Conservation (phyloP, 306 rosid species). For the Gastrolobium bilobum region DNA sequence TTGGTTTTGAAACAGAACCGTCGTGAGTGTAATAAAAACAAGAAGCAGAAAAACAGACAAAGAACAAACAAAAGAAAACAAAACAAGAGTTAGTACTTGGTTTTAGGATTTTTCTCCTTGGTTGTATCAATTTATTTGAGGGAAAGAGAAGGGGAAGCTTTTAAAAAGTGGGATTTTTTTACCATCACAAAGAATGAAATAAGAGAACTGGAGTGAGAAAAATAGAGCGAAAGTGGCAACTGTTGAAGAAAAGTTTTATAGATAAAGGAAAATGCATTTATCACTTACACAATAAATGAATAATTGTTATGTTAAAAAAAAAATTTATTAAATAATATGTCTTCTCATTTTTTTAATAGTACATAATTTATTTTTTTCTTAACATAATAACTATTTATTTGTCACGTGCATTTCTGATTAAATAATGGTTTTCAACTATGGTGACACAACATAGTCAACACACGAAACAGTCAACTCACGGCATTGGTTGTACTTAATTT, state of each 20-base stretch:
- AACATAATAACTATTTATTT: too few relatives aligned
- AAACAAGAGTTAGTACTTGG: not conserved
- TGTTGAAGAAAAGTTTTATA: too few relatives aligned
- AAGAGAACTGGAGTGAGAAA: not conserved
- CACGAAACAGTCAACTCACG: not conserved
- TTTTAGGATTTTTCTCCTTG: not conserved
- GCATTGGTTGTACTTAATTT: not conserved
- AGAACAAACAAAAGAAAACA: not conserved
- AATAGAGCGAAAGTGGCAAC: too few relatives aligned
- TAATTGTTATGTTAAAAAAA: too few relatives aligned
- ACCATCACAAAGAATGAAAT: not conserved
- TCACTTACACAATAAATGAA: too few relatives aligned
- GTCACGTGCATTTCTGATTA: not conserved
- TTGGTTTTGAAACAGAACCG: not conserved
- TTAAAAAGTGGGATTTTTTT: slow-evolving; percentile 2
- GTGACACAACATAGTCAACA: not conserved
- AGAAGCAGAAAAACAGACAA: not conserved
- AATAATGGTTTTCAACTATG: not conserved
- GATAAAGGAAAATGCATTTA: too few relatives aligned
- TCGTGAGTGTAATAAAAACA: not conserved
- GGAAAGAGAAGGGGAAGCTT: not conserved
- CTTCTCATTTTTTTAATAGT: too few relatives aligned
- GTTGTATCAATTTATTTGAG: not conserved
- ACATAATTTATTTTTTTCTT: too few relatives aligned
- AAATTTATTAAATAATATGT: too few relatives aligned